Evolutionary conservation across 805 yeast genomes (phyloP).

Genomic region (Candida nemodendra): DNA sequence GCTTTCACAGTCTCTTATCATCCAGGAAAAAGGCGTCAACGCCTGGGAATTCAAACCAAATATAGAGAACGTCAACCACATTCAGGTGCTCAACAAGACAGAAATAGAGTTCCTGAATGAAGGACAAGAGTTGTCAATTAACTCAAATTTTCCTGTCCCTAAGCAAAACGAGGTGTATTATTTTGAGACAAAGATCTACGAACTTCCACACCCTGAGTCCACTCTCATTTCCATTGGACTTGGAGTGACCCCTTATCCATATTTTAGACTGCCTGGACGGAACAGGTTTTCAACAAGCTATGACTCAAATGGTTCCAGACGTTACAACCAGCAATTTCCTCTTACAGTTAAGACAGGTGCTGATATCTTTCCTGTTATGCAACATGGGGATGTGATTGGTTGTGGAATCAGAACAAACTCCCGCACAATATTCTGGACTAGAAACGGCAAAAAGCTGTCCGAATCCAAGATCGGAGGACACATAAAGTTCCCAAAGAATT

Average conservation of each 20-base stretch:
- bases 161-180: slow-evolving; percentile 80
- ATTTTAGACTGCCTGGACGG: slow-evolving; percentile 90
- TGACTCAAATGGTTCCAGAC: slow-evolving; percentile 78
- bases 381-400: slow-evolving; percentile 90
- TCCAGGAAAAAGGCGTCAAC: slow-evolving; percentile 82
- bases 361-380: slow-evolving; percentile 54
- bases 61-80: slow-evolving; percentile 51
- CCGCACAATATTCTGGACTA: slow-evolving; percentile 88
- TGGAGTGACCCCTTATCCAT: slow-evolving; percentile 86
- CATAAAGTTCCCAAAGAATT: slow-evolving; percentile 65
- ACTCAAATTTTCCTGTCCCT: slow-evolving; percentile 84
- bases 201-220: slow-evolving; percentile 53
- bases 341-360: slow-evolving; percentile 40
- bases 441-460: slow-evolving; percentile 85
- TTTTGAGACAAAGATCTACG: slow-evolving; percentile 83
- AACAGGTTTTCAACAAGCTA: slow-evolving; percentile 84
- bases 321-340: slow-evolving; percentile 75
- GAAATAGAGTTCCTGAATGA: slow-evolving; percentile 57
- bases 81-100: slow-evolving; percentile 61
- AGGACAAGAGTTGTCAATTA: slow-evolving; percentile 51
- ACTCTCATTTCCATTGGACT: slow-evolving; percentile 73
- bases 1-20: slow-evolving; percentile 59
- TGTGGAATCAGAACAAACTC: slow-evolving; percentile 81
- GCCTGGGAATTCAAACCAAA: slow-evolving; percentile 86
- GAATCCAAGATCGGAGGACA: slow-evolving; percentile 85